Base-by-base conservation (phyloP, 2,329 filamentous ascomycete species). In the Fusarium secorum region DNA sequence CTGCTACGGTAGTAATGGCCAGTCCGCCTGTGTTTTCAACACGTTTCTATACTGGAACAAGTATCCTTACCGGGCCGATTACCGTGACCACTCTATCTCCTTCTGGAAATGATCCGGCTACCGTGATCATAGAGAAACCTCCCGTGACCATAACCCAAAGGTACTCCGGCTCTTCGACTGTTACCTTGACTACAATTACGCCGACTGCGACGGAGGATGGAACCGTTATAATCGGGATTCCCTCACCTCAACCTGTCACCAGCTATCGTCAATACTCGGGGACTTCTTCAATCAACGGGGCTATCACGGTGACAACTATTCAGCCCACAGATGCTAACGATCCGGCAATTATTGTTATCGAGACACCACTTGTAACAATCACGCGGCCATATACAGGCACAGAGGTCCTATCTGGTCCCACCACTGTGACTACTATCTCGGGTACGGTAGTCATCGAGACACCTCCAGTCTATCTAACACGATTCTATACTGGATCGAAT, bases 371-470 rank as follows among this genome's bases (percentile, higher is more conserved):
- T 17, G 33, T 13, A 7, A 52, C 48, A 20, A 35, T 26, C 35
- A 52, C 48, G 6, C 24, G 26, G 11, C 44, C 57, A 9, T 66
- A 65, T 11, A 59, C 60, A 6, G 63, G 63, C 7, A 42, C 45
- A 41, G 22, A 18, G 3, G 28, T 42, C 6, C 11, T 64, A 6
- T 41, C 35, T 8, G 59, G 36, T 0, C 59, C 59, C 3, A 49
- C 26, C 1, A 57, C 36, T 42, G 60, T 63, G 6, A 26, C 59
- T 14, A 64, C 59, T 9, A 10, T 64, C 13, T 30, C 62, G 4
- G 59, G 39, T 13, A 65, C 62, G 0, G 24, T 65, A 8, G 26
- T 44, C 24, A 11, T 44, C 18, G 42, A 44, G 42, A 44, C 42
- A 17, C 42, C 42, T 26, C 42, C 42, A 26, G 42, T 44, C 17